phyloP scores from a whole-genome alignment of 2,329 filamentous ascomycete genomes.

The Talaromyces marneffei region DNA sequence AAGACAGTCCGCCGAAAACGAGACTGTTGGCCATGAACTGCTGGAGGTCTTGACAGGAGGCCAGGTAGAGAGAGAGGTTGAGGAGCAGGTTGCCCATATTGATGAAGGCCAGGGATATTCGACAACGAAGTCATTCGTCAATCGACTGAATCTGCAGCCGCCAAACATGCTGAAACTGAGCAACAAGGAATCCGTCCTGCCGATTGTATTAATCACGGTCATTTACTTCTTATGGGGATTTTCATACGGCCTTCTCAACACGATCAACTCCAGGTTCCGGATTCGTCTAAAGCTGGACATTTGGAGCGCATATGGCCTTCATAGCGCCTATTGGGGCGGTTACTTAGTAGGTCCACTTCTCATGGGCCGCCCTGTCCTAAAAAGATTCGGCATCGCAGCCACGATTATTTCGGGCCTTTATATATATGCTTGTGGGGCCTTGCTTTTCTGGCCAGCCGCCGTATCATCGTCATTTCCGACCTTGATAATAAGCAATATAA shows the following conservation, averaged over 20 bases:
- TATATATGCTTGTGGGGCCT: not conserved
- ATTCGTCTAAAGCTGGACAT: not conserved
- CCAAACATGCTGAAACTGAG: constrained; percentile 5
- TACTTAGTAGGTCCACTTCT: not conserved
- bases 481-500: not conserved
- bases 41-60: not conserved
- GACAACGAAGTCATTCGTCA: not conserved
- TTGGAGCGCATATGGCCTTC: not conserved
- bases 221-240: not conserved
- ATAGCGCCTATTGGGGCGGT: not conserved
- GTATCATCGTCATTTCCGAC: not conserved
- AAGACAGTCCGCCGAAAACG: not conserved
- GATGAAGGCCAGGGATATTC: not conserved
- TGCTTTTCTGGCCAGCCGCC: constrained; percentile 5
- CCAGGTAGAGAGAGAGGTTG: not conserved
- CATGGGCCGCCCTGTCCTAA: not conserved
- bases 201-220: not conserved
- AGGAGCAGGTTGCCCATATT: not conserved
- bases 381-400: not conserved
- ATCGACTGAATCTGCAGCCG: not conserved
- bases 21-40: not conserved
- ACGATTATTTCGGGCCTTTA: constrained; percentile 5
- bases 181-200: not conserved
- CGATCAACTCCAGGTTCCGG: not conserved
- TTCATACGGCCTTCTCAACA: not conserved